Conservation (phyloP, 768 basidiomycete genomes). For the Imleria badia region DNA sequence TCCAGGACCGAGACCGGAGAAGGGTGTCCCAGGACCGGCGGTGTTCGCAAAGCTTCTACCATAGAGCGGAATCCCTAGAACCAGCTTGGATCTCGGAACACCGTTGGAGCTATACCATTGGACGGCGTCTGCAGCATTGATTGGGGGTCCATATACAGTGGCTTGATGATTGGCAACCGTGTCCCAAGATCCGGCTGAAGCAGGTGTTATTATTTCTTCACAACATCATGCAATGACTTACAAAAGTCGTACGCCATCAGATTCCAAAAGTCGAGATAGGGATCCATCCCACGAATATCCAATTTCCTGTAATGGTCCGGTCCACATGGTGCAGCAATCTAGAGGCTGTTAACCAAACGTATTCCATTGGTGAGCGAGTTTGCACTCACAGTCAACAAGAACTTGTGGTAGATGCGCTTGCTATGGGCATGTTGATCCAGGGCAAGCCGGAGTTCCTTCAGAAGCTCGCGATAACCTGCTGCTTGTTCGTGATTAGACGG, state of each 20-base stretch:
- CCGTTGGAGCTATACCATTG: conserved; percentile 70
- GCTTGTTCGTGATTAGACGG: conserved; percentile 79
- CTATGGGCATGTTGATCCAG: conserved; percentile 73
- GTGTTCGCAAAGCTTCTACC: conserved; percentile 90
- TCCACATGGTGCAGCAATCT: conserved; percentile 95
- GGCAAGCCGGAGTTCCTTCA: conserved; percentile 70
- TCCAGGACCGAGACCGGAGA: conserved; percentile 80
- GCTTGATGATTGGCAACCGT: conserved; percentile 78
- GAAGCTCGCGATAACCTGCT: conserved; percentile 75
- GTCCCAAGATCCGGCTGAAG: conserved; percentile 76
- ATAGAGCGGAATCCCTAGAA: conserved; percentile 91
- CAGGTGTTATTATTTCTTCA: conserved; percentile 10
- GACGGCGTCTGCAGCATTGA: conserved; percentile 64
- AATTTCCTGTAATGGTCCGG: conserved; percentile 81
- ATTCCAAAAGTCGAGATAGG: conserved; percentile 93
- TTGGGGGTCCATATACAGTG: conserved; percentile 67
- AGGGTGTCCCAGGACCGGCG: conserved; percentile 75
- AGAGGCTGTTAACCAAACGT: conserved; percentile 1
- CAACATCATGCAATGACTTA: conserved; percentile 32
- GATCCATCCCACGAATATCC: conserved; percentile 80
- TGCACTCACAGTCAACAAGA: conserved; percentile 67
- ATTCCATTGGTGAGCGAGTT: neutral
- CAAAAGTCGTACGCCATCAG: conserved; percentile 93
- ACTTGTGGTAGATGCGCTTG: conserved; percentile 60
- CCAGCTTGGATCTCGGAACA: conserved; percentile 74